Evolutionary conservation across 208 protist genomes (phyloP).

Genomic region (Leishmania gerbilli): DNA sequence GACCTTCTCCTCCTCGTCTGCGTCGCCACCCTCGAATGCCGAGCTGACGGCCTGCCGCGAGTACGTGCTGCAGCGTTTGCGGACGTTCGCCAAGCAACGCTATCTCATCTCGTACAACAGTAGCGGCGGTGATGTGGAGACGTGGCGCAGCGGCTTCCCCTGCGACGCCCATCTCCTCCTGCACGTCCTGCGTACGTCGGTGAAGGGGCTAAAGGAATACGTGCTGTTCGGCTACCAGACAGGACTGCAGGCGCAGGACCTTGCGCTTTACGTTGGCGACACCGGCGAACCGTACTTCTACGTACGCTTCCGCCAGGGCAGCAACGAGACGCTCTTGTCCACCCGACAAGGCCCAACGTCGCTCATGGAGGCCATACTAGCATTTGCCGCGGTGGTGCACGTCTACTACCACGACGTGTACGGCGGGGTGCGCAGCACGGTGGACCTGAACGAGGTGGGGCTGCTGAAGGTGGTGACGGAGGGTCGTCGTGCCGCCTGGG

Average conservation of each 20-base stretch:
- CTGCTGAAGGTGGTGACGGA: slow-evolving; percentile 28
- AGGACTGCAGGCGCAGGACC: slow-evolving; percentile 39
- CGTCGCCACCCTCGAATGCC: slow-evolving; percentile 23
- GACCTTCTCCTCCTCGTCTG: slow-evolving; percentile 43
- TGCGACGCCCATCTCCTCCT: slow-evolving; percentile 78
- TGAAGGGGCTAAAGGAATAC: slow-evolving; percentile 59
- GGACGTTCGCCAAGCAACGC: slow-evolving; percentile 47
- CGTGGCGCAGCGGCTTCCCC: slow-evolving; percentile 58
- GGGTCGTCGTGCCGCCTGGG: slow-evolving; percentile 9
- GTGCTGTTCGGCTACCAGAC: slow-evolving; percentile 66
- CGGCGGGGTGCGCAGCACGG: slow-evolving; percentile 52
- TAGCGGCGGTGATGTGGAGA: slow-evolving; percentile 45
- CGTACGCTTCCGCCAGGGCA: slow-evolving; percentile 53
- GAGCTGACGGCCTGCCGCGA: slow-evolving; percentile 44
- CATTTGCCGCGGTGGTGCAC: slow-evolving; percentile 62
- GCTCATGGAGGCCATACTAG: slow-evolving; percentile 74
- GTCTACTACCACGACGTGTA: slow-evolving; percentile 61
- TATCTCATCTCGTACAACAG: slow-evolving; percentile 51
- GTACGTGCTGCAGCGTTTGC: slow-evolving; percentile 68
- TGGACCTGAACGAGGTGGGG: slow-evolving; percentile 53
- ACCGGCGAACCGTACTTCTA: slow-evolving; percentile 87
- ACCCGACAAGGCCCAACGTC: slow-evolving; percentile 60
- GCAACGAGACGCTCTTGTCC: slow-evolving; percentile 36
- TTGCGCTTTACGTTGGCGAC: slow-evolving; percentile 72
- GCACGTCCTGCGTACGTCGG: slow-evolving; percentile 70